Percentiles rank a stretch among this genome's conserved stretches.
Evolutionary conservation across 192 early-diverging fungal species (phyloP).

Genomic region (Kickxella alabastrina): DNA sequence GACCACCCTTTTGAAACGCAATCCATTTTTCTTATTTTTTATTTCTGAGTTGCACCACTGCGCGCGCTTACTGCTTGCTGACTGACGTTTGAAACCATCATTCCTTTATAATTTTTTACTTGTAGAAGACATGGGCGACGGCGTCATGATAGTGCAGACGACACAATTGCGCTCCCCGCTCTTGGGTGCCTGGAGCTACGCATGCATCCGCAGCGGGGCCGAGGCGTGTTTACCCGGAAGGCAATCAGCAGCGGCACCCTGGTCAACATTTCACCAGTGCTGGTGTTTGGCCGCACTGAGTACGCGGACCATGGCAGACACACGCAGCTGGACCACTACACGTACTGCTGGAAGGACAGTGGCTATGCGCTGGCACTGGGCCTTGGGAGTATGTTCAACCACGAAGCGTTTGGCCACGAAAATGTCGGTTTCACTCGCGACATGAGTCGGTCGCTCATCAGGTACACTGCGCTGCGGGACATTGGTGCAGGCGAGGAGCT

Average conservation of each 20-base stretch:
- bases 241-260: constrained; percentile 39
- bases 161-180: constrained; percentile 4
- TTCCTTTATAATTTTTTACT: too few species aligned
- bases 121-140: too few species aligned
- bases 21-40: too few species aligned
- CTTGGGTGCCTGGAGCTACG: constrained; percentile 50
- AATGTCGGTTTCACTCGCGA: constrained; percentile 65
- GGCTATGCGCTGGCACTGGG: constrained; percentile 60
- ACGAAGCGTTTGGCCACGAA: constrained; percentile 48
- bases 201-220: constrained; percentile 52
- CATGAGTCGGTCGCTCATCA: constrained; percentile 52
- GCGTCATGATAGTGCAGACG: too few species aligned
- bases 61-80: too few species aligned
- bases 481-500: constrained; percentile 58
- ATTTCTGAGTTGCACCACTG: too few species aligned
- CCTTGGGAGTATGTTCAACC: constrained; percentile 67
- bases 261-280: constrained; percentile 59
- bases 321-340: constrained; percentile 64
- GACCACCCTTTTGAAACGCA: too few species aligned
- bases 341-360: constrained; percentile 59
- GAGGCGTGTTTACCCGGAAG: constrained; percentile 55
- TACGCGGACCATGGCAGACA: constrained; percentile 56
- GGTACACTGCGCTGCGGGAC: constrained; percentile 53
- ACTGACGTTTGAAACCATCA: too few species aligned
- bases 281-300: constrained; percentile 54